A percentile compares a stretch with the other conserved stretches of the same genome.
Evolutionary conservation across 1,284 basidiomycete genomes (phyloP).

Genomic region (Moniliella sp.): DNA sequence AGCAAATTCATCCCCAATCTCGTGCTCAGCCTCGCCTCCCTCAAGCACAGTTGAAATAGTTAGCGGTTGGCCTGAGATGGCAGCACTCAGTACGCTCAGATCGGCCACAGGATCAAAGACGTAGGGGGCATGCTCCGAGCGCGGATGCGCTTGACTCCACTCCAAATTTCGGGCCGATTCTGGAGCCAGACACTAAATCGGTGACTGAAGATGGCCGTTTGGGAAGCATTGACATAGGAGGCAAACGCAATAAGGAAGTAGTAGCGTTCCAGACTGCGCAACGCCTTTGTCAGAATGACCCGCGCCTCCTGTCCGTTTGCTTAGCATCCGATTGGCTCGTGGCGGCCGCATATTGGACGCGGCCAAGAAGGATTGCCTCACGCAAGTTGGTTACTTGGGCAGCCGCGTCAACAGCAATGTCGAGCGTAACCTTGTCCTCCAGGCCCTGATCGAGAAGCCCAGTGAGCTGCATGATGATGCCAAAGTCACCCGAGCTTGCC

Average conservation of each 20-base stretch:
- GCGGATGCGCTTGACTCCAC: slow-evolving; percentile 29
- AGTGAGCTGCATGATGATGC: slow-evolving; percentile 21
- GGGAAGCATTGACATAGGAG: slow-evolving; percentile 56
- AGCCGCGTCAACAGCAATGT: slow-evolving; percentile 26
- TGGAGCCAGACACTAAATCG: slow-evolving; percentile 69
- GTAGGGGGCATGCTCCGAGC: slow-evolving; percentile 21
- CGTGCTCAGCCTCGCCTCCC: slow-evolving; percentile 7
- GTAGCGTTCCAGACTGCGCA: slow-evolving; percentile 23
- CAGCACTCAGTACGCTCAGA: slow-evolving; percentile 13
- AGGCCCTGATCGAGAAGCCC: slow-evolving; percentile 27
- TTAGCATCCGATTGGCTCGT: not conserved
- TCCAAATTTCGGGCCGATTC: slow-evolving; percentile 76
- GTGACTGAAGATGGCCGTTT: slow-evolving; percentile 45
- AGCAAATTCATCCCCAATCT: slow-evolving; percentile 31
- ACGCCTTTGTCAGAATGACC: not conserved
- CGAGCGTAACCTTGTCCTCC: slow-evolving; percentile 25
- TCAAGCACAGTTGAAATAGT: not conserved
- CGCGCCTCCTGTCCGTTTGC: not conserved
- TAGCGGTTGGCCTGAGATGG: not conserved
- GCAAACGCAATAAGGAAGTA: slow-evolving; percentile 91
- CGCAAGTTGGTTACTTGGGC: slow-evolving; percentile 26
- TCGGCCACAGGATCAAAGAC: slow-evolving; percentile 32
- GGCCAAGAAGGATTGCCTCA: slow-evolving; percentile 21
- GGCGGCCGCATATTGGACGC: slow-evolving; percentile 18
- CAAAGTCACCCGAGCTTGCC: slow-evolving; percentile 27